phyloP scores from a whole-genome alignment of 495 filamentous ascomycete species.

The Aspergillus egyptiacus region DNA sequence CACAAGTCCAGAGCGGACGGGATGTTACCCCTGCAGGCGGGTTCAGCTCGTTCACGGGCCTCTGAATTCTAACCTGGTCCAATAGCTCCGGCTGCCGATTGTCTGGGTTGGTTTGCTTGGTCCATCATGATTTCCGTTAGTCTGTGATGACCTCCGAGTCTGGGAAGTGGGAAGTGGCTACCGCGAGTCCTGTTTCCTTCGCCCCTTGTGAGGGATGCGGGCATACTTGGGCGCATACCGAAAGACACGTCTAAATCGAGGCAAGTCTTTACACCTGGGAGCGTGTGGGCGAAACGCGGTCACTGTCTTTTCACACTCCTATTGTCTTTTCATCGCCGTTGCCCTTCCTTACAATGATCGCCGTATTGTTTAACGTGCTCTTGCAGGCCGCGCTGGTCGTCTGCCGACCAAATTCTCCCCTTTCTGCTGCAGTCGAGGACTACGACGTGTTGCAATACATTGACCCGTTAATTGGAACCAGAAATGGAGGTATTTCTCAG shows the following conservation, averaged over 20 bases:
- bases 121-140: background rate
- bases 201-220: constrained; percentile 6
- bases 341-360: constrained; percentile 6
- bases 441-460: constrained; percentile 47
- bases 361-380: constrained; percentile 14
- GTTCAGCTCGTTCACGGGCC: no score
- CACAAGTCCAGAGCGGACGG: no score
- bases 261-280: background rate
- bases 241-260: background rate
- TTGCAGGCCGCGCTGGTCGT: constrained; percentile 15
- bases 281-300: no score
- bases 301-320: background rate
- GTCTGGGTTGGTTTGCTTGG: constrained; percentile 4
- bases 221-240: constrained; percentile 14
- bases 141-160: background rate
- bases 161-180: background rate
- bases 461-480: constrained; percentile 54
- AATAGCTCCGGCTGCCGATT: constrained; percentile 1
- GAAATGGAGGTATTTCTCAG: constrained; percentile 46
- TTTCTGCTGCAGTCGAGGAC: constrained; percentile 16
- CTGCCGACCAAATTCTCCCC: constrained; percentile 11
- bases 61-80: background rate
- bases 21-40: constrained; percentile 11
- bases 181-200: background rate
- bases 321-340: background rate